Evolutionary conservation across 2,329 filamentous ascomycete genomes (phyloP), one percentile per base, ranked within the genome.

Genomic region (Neonectria coccinea): DNA sequence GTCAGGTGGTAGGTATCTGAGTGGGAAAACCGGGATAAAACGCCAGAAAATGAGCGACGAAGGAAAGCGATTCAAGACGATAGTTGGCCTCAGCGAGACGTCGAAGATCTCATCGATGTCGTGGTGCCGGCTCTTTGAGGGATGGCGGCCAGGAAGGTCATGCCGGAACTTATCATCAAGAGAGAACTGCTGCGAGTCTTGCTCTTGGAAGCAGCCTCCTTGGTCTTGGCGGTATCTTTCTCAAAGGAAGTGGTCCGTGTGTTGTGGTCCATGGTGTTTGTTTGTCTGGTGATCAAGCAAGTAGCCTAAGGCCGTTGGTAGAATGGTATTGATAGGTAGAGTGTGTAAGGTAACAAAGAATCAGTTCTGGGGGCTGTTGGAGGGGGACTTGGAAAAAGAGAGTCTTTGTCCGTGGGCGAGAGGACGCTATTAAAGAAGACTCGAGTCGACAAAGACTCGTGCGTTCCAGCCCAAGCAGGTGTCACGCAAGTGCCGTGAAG

Each of bases 101-200:
- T 73, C 8, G 72, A 74, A 12, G 72, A 72, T 55, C 72, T 67
- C 53, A 74, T 62, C 42, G 72, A 72, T 11, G 67, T 54, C 4
- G 70, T 70, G 14, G 64, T 56, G 31, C 54, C 67, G 27, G 70
- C 59, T 55, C 62, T 64, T 36, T 73, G 70, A 44, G 72, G 70
- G 27, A 74, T 69, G 41, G 72, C 72, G 39, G 72, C 72, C 16
- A 74, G 63, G 54, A 74, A 74, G 29, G 72, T 74, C 58, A 74
- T 73, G 66, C 72, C 72, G 9, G 72, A 74, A 29, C 70, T 74
- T 57, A 74, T 72, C 63, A 72, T 74, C 33, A 73, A 62, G 50
- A 74, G 65, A 18, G 72, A 74, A 41, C 68, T 65, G 55, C 72
- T 74, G 62, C 72, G 57, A 47, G 48, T 65, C 61, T 74, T 74